Percentiles rank a stretch among this genome's conserved stretches.
phyloP scores from a whole-genome alignment of 2,329 filamentous ascomycete species.

The Claviceps pazoutovae region DNA sequence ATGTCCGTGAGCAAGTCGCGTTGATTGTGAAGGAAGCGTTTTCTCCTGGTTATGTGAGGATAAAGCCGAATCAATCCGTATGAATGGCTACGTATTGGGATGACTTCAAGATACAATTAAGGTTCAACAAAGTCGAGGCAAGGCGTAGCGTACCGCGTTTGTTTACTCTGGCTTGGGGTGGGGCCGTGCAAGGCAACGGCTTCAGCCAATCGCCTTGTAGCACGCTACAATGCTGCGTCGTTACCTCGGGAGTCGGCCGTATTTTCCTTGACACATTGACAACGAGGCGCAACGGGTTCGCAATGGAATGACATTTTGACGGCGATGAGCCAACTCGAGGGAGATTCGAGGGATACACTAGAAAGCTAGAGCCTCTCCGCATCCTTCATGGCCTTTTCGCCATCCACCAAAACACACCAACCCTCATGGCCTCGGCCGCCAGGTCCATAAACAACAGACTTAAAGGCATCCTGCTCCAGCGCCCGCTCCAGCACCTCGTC shows the following conservation, averaged over 20 bases:
- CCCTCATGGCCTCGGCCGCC: constrained; percentile 56
- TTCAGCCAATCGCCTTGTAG: too few relatives aligned
- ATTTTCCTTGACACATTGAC: too few relatives aligned
- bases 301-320: too few relatives aligned
- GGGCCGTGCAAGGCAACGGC: too few relatives aligned
- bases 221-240: too few relatives aligned
- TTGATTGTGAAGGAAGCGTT: neutral
- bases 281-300: too few relatives aligned
- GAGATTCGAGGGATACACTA: neutral
- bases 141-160: constrained; percentile 13
- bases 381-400: constrained; percentile 47
- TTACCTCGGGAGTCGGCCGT: too few relatives aligned
- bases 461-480: constrained; percentile 43
- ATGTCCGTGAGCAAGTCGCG: neutral
- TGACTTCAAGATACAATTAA: neutral
- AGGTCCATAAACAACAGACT: constrained; percentile 53
- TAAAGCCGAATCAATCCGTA: neutral
- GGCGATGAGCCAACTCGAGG: too few relatives aligned
- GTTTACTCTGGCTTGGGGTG: constrained; percentile 15
- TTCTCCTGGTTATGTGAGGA: neutral
- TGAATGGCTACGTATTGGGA: neutral
- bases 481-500: constrained; percentile 60
- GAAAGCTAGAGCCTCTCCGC: constrained; percentile 35
- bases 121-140: too few relatives aligned
- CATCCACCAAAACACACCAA: constrained; percentile 81